Conservation (phyloP, 306 rosid genomes). For the Vachellia pachyceras region DNA sequence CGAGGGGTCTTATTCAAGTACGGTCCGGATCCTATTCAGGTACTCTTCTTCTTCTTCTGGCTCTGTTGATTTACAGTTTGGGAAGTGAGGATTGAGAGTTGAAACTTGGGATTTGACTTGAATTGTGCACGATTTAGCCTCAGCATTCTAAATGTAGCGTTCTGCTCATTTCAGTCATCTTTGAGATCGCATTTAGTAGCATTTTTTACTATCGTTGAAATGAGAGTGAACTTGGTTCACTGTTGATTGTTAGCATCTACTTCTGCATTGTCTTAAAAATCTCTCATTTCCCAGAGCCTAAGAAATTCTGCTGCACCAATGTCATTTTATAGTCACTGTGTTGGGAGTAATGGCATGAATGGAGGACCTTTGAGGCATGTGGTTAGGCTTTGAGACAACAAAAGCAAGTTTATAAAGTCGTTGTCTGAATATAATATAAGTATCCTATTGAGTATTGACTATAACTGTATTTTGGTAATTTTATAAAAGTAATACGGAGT, state of each 20-base stretch:
- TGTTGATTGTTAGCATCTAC: conserved; percentile 15
- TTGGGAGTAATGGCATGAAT: not conserved
- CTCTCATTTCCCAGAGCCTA: conserved; percentile 8
- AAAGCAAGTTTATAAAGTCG: not conserved
- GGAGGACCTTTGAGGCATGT: not conserved
- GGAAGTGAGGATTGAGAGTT: not conserved
- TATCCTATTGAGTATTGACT: not conserved
- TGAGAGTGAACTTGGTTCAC: not conserved
- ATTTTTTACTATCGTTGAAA: not conserved
- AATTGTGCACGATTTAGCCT: conserved; percentile 7
- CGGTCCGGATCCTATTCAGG: conserved; percentile 95
- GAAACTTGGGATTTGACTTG: conserved; percentile 27
- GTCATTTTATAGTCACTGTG: not conserved
- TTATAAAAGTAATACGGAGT: not conserved
- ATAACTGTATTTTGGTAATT: not conserved
- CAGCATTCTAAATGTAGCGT: not conserved
- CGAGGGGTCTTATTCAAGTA: conserved; percentile 90
- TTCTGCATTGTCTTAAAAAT: conserved; percentile 34
- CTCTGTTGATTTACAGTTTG: not conserved
- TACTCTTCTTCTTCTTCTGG: conserved; percentile 32
- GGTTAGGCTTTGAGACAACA: not conserved
- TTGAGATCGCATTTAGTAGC: not conserved
- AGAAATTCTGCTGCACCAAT: not conserved
- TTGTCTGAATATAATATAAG: not conserved
- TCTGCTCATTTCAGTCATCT: not conserved